phyloP scores from a whole-genome alignment of 805 yeast genomes.

The Sungouiozyma ichnusensis region DNA sequence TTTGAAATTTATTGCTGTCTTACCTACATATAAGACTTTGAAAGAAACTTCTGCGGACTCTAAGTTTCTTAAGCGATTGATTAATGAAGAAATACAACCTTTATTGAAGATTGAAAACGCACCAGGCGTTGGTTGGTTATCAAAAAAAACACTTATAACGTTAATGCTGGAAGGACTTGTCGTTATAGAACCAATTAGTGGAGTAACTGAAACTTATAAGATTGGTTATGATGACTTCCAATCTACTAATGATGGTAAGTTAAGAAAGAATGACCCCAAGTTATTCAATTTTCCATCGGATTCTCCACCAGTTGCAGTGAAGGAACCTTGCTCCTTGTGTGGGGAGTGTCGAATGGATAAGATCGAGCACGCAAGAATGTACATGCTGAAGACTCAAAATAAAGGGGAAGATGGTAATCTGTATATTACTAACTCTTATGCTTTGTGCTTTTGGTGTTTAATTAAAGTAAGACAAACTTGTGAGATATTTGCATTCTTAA shows the following conservation, averaged over 20 bases:
- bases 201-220: slow-evolving; percentile 66
- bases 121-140: slow-evolving; percentile 53
- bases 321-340: slow-evolving; percentile 72
- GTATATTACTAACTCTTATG: slow-evolving; percentile 35
- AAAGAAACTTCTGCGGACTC: slow-evolving; percentile 34
- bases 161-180: slow-evolving; percentile 73
- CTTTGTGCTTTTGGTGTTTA: slow-evolving; percentile 76
- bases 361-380: slow-evolving; percentile 68
- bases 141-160: slow-evolving; percentile 48
- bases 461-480: slow-evolving; percentile 70
- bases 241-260: slow-evolving; percentile 3
- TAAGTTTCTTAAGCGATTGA: slow-evolving; percentile 51
- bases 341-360: slow-evolving; percentile 65
- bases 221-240: slow-evolving; percentile 15
- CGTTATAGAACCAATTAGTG: slow-evolving; percentile 76
- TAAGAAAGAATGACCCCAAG: slow-evolving; percentile 23
- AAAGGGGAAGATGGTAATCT: slow-evolving; percentile 25
- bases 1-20: slow-evolving; percentile 29
- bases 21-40: slow-evolving; percentile 27
- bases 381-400: slow-evolving; percentile 45
- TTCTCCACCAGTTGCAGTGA: slow-evolving; percentile 64
- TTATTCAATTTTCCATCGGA: slow-evolving; percentile 35
- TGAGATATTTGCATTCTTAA: slow-evolving; percentile 68
- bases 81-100: slow-evolving; percentile 74
- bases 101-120: slow-evolving; percentile 53